Conservation (phyloP, 2,329 filamentous ascomycete species). For the Aspergillus tubingensis region DNA sequence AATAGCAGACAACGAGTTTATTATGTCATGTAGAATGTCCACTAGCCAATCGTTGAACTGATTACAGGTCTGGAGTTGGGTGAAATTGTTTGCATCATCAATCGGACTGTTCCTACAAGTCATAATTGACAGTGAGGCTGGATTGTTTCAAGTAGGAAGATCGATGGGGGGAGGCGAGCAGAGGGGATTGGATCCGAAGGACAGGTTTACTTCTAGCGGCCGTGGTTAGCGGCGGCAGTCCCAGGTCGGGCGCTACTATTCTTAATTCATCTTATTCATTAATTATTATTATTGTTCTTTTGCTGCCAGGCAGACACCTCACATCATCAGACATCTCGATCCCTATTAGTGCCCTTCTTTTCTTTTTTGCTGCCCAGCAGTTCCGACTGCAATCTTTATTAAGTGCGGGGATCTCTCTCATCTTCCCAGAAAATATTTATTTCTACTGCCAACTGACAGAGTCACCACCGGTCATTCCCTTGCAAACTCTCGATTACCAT, state of each 20-base stretch:
- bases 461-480: background rate
- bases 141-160: background rate
- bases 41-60: background rate
- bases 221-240: constrained; percentile 7
- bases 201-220: background rate
- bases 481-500: background rate
- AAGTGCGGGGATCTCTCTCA: background rate
- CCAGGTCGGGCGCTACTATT: background rate
- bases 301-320: background rate
- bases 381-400: background rate
- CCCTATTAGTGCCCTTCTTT: background rate
- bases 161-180: background rate
- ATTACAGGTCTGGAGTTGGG: background rate
- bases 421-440: background rate
- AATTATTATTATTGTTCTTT: background rate
- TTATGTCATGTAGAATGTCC: background rate
- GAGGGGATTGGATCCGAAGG: constrained; percentile 2
- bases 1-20: background rate
- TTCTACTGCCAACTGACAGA: background rate
- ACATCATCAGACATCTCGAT: background rate
- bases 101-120: background rate
- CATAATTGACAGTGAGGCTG: background rate
- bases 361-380: background rate
- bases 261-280: background rate
- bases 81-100: background rate